Base-by-base conservation (phyloP, 257 asterid species). In the Forsythia suspensa region DNA sequence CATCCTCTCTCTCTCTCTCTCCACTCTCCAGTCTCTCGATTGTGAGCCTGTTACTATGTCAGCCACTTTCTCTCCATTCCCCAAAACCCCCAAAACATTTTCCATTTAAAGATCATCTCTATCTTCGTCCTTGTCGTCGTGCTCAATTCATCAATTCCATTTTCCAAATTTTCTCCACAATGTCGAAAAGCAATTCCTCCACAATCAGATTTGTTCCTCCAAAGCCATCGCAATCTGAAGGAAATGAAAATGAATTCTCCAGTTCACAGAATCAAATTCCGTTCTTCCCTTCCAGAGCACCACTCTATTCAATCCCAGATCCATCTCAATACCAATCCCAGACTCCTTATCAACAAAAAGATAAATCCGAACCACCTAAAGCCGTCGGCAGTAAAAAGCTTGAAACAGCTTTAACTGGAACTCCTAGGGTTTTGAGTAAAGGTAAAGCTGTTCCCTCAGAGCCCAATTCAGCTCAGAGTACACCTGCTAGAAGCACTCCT, bases 261-360 rank as follows among this genome's bases (percentile, higher is more conserved):
- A 81, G 38, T 21, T 34, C 76, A 10, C 77, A 77, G 75, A 83
- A 67, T 77, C 84, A 77, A 46, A 55, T 74, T 18, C 80, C 78
- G 1, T 36, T 20, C 29, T 6, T 72, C 38, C 71, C 87, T 21
- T 77, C 91, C 8, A 82, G 98, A 84, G 51, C 96, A 57, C 98
- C 98, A 21, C 91, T 94, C 43, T 89, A 46, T 80, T 86, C 95
- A 37, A 94, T 94, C 10, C 81, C 91, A 1, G 97, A 92, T 78
- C 96, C 98, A 1, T 88, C 94, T 18, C 98, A 93, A 21, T 78
- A 68, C 82, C 90, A 69, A 7, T 74, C 80, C 36, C 72, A 61
- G 66, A 20, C 69, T 40, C 79, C 83, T 16, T 21, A 6, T 57
- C 82, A 73, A 20, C 84, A 20, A 5, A 72, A 71, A 51, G 85